Conservation (phyloP, 305 asterid species). For the Andrographis paniculata region DNA sequence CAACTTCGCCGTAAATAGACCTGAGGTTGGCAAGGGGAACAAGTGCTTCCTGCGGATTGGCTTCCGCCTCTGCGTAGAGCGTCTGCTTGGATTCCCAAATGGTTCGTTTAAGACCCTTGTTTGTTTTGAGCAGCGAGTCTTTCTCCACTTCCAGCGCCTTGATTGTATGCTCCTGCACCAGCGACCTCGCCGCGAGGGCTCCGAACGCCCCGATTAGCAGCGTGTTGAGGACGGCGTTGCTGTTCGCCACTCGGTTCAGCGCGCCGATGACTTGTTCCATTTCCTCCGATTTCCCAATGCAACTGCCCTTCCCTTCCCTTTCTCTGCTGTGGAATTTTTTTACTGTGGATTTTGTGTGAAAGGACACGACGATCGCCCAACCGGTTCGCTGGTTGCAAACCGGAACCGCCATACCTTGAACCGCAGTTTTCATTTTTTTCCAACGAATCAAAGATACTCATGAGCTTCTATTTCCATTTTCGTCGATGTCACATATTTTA, state of each 20-base stretch:
- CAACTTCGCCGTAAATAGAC: conserved; percentile 58
- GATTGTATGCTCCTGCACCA: conserved; percentile 37
- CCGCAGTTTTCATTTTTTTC: too few relatives aligned
- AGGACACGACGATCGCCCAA: too few relatives aligned
- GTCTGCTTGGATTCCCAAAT: conserved; percentile 78
- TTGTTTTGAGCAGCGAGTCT: conserved; percentile 33
- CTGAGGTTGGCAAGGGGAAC: conserved; percentile 63
- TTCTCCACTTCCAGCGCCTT: conserved; percentile 56
- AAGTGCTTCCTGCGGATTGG: conserved; percentile 27
- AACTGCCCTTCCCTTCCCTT: too few relatives aligned
- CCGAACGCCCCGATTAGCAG: conserved; percentile 39
- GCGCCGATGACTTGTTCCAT: conserved; percentile 42
- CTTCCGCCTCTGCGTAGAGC: conserved; percentile 53
- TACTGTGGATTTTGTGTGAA: too few relatives aligned
- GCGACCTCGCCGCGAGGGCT: conserved; percentile 39
- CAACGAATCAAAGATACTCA: too few relatives aligned
- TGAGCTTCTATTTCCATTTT: too few relatives aligned
- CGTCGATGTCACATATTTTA: too few relatives aligned
- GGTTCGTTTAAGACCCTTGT: conserved; percentile 43
- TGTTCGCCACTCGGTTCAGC: conserved; percentile 47
- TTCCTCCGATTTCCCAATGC: too few relatives aligned
- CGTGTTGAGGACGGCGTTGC: conserved; percentile 43
- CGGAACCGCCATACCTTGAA: too few relatives aligned
- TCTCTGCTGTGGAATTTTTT: too few relatives aligned
- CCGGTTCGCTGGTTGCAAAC: too few relatives aligned